These are phyloP conservation scores for Penicillium psychrosexuale DNA, from an alignment of 2,329 filamentous ascomycete species.

Conservation along the genomic window DNA sequence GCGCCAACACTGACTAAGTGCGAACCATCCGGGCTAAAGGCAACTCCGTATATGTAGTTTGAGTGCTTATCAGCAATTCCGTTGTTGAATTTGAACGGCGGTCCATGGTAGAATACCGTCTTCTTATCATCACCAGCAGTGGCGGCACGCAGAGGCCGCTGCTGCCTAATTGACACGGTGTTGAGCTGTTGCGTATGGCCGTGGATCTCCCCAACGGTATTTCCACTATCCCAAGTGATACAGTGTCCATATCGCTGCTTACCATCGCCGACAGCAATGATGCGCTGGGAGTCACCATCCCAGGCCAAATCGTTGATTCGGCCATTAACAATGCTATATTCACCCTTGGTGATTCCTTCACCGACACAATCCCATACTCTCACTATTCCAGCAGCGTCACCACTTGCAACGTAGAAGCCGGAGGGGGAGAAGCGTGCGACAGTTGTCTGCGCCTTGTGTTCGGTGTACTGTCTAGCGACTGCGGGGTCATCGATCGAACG, in stretches of 20 bases:
- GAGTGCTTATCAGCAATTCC: constrained; percentile 75
- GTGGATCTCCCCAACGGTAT: constrained; percentile 89
- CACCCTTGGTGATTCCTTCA: constrained; percentile 84
- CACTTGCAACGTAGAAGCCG: constrained; percentile 91
- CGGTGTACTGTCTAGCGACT: constrained; percentile 82
- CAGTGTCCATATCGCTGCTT: constrained; percentile 91
- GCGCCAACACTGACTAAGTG: constrained; percentile 82
- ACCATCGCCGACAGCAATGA: constrained; percentile 94
- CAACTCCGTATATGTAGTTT: constrained; percentile 82
- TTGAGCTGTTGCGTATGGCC: constrained; percentile 92
- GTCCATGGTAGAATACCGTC: constrained; percentile 88
- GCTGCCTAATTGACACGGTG: constrained; percentile 80
- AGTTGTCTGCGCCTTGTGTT: constrained; percentile 83
- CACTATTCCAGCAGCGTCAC: constrained; percentile 79
- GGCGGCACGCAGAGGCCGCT: constrained; percentile 84
- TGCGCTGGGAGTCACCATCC: constrained; percentile 93
- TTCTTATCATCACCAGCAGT: constrained; percentile 88
- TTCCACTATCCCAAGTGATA: constrained; percentile 92
- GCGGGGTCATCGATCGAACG: constrained; percentile 89
- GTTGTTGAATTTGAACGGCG: constrained; percentile 93
- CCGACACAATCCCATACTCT: constrained; percentile 88
- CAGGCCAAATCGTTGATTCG: constrained; percentile 95
- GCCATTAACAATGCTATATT: constrained; percentile 91
- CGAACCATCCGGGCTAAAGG: constrained; percentile 84
- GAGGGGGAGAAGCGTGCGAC: constrained; percentile 92